phyloP scores from a whole-genome alignment of 257 asterid species.

The Schizonepeta tenuifolia region DNA sequence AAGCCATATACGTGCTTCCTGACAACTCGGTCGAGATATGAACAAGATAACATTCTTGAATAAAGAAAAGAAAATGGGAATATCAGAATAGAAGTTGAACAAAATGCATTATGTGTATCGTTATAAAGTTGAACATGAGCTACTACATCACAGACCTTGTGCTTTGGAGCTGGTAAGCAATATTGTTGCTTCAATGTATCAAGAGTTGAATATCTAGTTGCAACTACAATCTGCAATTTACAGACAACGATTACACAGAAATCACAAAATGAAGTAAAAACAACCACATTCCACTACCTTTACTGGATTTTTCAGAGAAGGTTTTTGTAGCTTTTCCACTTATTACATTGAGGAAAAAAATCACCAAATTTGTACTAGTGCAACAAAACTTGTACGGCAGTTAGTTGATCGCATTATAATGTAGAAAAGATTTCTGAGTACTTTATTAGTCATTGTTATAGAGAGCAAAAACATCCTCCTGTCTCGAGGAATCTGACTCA shows the following conservation, averaged over 20 bases:
- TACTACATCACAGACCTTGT: slow-evolving; percentile 57
- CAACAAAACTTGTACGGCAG: background rate
- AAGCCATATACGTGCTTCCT: slow-evolving; percentile 82
- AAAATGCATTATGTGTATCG: background rate
- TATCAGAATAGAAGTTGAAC: background rate
- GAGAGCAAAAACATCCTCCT: slow-evolving; percentile 86
- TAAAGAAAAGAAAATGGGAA: slow-evolving; percentile 11
- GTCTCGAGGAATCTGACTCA: slow-evolving; percentile 78
- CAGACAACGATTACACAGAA: slow-evolving; percentile 6
- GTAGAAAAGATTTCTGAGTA: no score
- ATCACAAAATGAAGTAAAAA: slow-evolving; percentile 5
- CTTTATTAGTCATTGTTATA: slow-evolving; percentile 96
- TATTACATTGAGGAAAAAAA: slow-evolving; percentile 36
- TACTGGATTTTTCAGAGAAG: slow-evolving; percentile 88
- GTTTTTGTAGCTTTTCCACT: slow-evolving; percentile 91
- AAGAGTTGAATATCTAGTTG: slow-evolving; percentile 84
- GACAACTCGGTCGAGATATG: slow-evolving; percentile 76
- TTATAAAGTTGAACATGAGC: slow-evolving; percentile 14
- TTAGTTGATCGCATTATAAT: no score
- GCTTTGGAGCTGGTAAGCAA: slow-evolving; percentile 76
- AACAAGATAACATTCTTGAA: slow-evolving; percentile 84
- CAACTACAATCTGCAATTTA: slow-evolving; percentile 74
- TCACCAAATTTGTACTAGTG: slow-evolving; percentile 7
- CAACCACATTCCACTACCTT: slow-evolving; percentile 50
- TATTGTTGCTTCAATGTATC: slow-evolving; percentile 87